Base-by-base conservation (phyloP, 768 basidiomycete species). In the Rossbeevera mucosa region DNA sequence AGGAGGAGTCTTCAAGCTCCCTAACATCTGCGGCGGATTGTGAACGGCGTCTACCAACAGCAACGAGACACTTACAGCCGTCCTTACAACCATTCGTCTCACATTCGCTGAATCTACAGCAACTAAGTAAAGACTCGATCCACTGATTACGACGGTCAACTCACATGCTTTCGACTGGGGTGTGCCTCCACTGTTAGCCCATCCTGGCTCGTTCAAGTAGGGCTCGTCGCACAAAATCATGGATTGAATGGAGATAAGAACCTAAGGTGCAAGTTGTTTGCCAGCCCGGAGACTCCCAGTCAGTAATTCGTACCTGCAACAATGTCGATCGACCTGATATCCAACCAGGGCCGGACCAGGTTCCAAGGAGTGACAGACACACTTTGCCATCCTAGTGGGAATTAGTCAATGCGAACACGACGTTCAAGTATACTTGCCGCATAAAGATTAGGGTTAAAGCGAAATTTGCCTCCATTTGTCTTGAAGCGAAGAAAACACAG, bases 151-250 rank as follows among this genome's bases (percentile, higher is more conserved):
- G n/a, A n/a, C n/a, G 28, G 20, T 40, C 21, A 21, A 68, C 82
- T 69, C 68, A 93, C 91, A 94, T 44, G 86, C 83, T 60, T 75
- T 76, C 28, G 91, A 93, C 57, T 82, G 79, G 2, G 88, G 78
- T 22, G 84, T 87, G 24, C 91, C 91, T 14, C 77, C 81, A 51
- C 80, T 79, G 38, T 71, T 71, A 20, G 89, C 85, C 89, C 89
- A 91, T 22, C 88, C 92, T 18, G 94, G 94, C 66, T 97, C 94
- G 59, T 95, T 95, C 54, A 93, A 69, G 66, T 94, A 95, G 8
- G 94, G 85, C 52, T 87, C 94, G 18, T 95, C 94, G 56, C 89
- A 94, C 22, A 96, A 74, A 59, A 96, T 95, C 90, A 97, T 92
- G 14, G 91, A 92, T 73, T 96, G 94, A 28, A 97, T 94, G 14